These are phyloP conservation scores for Paratrimastix pyriformis DNA, from an alignment of 78 protist genomes.

Conservation along the genomic window DNA sequence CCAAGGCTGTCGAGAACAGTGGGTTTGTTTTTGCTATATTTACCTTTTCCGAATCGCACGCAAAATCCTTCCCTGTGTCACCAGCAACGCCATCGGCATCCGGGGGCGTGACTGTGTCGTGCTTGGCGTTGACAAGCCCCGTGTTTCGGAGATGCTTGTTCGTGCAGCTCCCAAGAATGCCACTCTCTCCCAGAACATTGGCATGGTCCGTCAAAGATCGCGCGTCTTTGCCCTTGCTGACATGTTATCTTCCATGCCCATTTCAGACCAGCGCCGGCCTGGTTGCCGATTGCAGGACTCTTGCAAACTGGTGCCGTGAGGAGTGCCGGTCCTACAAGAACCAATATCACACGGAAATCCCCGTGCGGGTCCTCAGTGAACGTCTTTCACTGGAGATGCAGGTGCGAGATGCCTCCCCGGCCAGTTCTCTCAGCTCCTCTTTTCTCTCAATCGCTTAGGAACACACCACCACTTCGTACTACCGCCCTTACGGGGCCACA, in stretches of 20 bases:
- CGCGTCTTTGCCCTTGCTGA: neutral
- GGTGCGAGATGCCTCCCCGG: neutral
- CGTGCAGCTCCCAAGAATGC: constrained; percentile 59
- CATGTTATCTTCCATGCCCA: neutral
- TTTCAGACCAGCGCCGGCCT: constrained; percentile 76
- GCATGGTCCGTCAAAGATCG: too few species aligned
- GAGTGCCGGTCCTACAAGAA: constrained; percentile 67
- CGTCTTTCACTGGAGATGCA: constrained; percentile 3
- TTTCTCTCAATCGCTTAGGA: constrained; percentile 1
- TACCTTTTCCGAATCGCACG: neutral
- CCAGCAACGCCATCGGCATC: constrained; percentile 78
- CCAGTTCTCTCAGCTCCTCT: neutral
- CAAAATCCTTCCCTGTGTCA: neutral
- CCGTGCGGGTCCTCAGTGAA: constrained; percentile 36
- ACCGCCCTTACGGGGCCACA: constrained; percentile 92
- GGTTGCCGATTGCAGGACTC: constrained; percentile 75
- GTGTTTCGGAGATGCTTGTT: constrained; percentile 74
- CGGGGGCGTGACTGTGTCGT: constrained; percentile 92
- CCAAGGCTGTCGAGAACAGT: constrained; percentile 92
- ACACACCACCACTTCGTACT: constrained; percentile 66
- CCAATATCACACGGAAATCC: constrained; percentile 58
- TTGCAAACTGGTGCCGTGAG: constrained; percentile 62
- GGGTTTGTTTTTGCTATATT: constrained; percentile 35
- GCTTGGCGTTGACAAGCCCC: constrained; percentile 87
- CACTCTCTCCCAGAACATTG: constrained; percentile 65